Evolutionary conservation across 1,139 yeast genomes (phyloP), one percentile per base, ranked within the genome.

Genomic region (Yamadazyma dushanensis): DNA sequence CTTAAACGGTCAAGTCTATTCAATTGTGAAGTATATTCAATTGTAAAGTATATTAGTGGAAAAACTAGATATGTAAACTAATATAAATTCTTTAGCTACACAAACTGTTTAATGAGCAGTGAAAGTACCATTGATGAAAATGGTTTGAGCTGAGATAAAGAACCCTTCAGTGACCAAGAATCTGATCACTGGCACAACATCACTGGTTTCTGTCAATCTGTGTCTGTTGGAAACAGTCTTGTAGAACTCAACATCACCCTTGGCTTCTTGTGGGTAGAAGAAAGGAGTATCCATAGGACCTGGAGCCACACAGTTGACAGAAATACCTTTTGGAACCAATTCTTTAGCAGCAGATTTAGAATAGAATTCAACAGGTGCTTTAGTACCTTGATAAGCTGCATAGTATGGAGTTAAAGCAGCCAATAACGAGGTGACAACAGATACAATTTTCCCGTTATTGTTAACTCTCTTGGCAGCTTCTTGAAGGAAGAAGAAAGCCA

Each of bases 201-300:
- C 87, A 37, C 64, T 61, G 39, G 73, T 63, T 50, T 78, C 67
- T 24, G 87, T 80, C 46, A 80, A 67, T 58, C 82, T 65, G 35
- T 66, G 61, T 36, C 65, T 64, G 36, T 71, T 48, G 18, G 73
- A 72, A 40, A 61, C 67, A 15, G 78, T 59, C 59, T 79, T 80
- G 62, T 72, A 76, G 57, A 59, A 80, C 23, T 62, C 80, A 36
- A 79, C 68, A 41, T 75, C 72, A 16, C 68, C 76, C 18, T 66
- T 58, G 16, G 68, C 63, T 56, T 80, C 86, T 57, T 77, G 82
- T 16, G 77, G 76, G 48, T 78, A 78, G 54, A 80, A 71, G 61
- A 80, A 80, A 37, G 84, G 83, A 16, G 85, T 80, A 50, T 79
- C 84, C 83, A 80, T 80, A 31, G 86, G 85, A 31, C 85, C 86